A percentile compares a stretch with the other conserved stretches of the same genome.
Conservation (phyloP, 768 basidiomycete species). For the Mycena crocata region DNA sequence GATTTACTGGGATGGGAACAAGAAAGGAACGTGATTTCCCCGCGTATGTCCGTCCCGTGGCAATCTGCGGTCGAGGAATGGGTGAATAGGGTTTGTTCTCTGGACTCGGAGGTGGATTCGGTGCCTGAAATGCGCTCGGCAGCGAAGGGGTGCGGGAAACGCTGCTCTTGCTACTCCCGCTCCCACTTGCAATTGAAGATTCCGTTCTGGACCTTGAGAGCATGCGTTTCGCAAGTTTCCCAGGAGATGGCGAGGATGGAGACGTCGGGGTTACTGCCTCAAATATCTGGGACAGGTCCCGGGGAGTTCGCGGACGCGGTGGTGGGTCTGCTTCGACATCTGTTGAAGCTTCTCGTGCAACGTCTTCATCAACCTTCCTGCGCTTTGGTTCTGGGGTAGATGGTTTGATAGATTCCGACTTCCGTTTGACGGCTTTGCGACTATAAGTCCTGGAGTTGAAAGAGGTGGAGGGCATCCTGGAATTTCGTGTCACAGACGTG, state of each 20-base stretch:
- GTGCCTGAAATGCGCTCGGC: constrained; percentile 20
- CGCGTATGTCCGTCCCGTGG: constrained; percentile 73
- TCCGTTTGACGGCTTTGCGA: constrained; percentile 28
- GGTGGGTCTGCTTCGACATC: constrained; percentile 31
- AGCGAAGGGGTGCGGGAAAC: constrained; percentile 33
- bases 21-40: constrained; percentile 86
- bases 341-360: constrained; percentile 22
- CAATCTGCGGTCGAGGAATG: constrained; percentile 41
- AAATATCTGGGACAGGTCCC: constrained; percentile 32
- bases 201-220: constrained; percentile 77
- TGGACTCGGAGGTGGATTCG: constrained; percentile 36
- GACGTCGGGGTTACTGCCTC: constrained; percentile 28
- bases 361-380: constrained; percentile 23
- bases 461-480: constrained; percentile 28
- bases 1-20: constrained; percentile 61
- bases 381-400: constrained; percentile 26
- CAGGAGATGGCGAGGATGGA: constrained; percentile 47
- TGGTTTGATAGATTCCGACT: constrained; percentile 12
- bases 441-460: constrained; percentile 31
- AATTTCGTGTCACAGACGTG: constrained; percentile 11
- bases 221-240: constrained; percentile 76
- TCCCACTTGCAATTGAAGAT: constrained; percentile 55
- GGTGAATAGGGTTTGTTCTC: constrained; percentile 40
- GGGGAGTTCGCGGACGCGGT: constrained; percentile 18
- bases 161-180: constrained; percentile 28